phyloP scores from a whole-genome alignment of 495 filamentous ascomycete genomes.

The Xylaria acuta region DNA sequence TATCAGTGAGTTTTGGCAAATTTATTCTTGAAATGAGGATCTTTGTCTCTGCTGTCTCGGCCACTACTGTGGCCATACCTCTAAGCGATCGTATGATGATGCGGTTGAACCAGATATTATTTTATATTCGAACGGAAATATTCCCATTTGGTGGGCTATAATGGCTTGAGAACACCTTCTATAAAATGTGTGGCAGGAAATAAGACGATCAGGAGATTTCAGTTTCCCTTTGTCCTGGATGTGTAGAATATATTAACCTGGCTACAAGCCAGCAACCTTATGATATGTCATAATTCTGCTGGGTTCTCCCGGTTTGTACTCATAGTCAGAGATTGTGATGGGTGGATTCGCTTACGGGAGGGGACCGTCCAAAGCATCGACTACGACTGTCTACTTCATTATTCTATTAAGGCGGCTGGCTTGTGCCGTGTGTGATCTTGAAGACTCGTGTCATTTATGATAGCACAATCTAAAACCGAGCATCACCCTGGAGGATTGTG shows the following conservation, averaged over 20 bases:
- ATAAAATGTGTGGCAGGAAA: not conserved
- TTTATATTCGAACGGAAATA: not conserved
- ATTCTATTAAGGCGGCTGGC: not conserved
- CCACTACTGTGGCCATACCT: not conserved
- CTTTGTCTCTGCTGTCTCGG: not conserved
- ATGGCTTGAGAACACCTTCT: not conserved
- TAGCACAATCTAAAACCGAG: too few species aligned
- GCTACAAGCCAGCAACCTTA: too few species aligned
- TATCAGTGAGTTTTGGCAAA: not conserved
- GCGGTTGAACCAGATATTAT: not conserved
- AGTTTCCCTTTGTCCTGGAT: conserved; percentile 8
- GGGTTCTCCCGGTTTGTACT: too few species aligned
- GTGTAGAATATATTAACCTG: not conserved
- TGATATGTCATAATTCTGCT: conserved; percentile 5
- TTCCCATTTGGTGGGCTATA: not conserved
- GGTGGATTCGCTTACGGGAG: not conserved
- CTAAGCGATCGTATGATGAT: not conserved
- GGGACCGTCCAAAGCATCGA: not conserved
- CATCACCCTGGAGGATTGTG: too few species aligned
- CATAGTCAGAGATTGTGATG: not conserved
- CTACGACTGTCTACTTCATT: not conserved
- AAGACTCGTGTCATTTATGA: too few species aligned
- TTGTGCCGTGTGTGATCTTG: not conserved
- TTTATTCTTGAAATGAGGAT: not conserved
- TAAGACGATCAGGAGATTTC: not conserved